Evolutionary conservation across 2,329 filamentous ascomycete genomes (phyloP), one percentile per base, ranked within the genome.

Genomic region (Neopestalotiopsis clavispora): DNA sequence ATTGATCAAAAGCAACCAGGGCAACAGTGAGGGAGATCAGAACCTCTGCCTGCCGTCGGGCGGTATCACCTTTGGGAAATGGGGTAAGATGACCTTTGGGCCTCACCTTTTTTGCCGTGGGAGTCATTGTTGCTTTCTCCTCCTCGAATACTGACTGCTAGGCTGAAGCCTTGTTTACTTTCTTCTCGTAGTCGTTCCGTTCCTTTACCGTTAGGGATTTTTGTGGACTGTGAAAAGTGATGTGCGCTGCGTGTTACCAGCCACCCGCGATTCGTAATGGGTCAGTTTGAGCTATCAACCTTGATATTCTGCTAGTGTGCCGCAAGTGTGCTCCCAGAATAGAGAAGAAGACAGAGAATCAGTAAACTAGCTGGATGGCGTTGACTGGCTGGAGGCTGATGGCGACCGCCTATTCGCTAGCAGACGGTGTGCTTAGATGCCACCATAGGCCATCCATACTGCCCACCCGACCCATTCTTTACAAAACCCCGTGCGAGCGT

Each of bases 1-100:
- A 65, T 65, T 65, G 62, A 45, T 34, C 38, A 63, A 20, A 20
- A n/a, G 14, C 7, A 28, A 23, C 40, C 12, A 62, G 59, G 32
- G 28, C 59, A 17, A 20, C 30, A n/a, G 30, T 17, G 45, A 52
- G 9, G 17, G n/a, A 52, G 5, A 52, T 52, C 17, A 52, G 45
- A 52, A n/a, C n/a, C 45, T 23, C 23, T 23, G 6, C 10, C 45
- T 52, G 45, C 45, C 45, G 45, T 52, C 17, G 45, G 45, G 14
- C 45, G 9, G 45, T 52, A 52, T 20, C 45, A 20, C 45, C n/a
- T 7, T 52, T 3, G 45, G 23, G 23, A 28, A 23, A 52, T 23
- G 45, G 34, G 34, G 34, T 38, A 52, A n/a, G 45, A 52, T 52
- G 14, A 52, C 45, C 45, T 52, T 23, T 52, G 34, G 6, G 34